Evolutionary conservation across 2,329 filamentous ascomycete genomes (phyloP), one percentile per base, ranked within the genome.

Genomic region (Cercospora sesami): DNA sequence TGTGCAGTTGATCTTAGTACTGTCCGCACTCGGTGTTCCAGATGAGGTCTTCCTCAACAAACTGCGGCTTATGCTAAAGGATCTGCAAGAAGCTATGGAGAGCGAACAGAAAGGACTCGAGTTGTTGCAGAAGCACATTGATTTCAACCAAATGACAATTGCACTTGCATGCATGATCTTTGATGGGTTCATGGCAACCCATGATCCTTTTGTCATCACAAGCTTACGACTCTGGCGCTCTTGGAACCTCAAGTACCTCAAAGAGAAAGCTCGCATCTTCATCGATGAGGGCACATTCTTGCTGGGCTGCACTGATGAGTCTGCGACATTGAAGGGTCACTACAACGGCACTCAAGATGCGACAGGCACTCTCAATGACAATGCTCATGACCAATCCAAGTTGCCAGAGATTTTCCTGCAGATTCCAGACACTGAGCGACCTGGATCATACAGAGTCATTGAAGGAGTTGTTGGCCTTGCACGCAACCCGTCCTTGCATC

Each of bases 381-480:
- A 83, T 8, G 79, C 83, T 1, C 36, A 67, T 18, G 58, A 69
- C 6, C 57, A 64, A 30, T 33, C 51, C 9, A 26, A 33, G 1
- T 81, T 96, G 1, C 93, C 95, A 0, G 89, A 99, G 75, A 93
- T 99, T 8, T 99, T 98, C 75, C 78, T 98, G 0, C 94, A 97
- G 76, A 83, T 97, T 0, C 89, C 89, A 0, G 71, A 87, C 8
- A 82, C 83, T 0, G 69, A 72, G 5, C 45, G 31, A 2, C 81
- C 85, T 8, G 83, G 82, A 1, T 81, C 84, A 23, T 90, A 90
- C 73, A 85, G 83, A 62, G 82, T 94, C 1, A 86, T 97, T 26
- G 84, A 89, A 69, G 94, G 93, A 0, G 76, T 92, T 3, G 98
- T 95, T 74, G 83, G 96, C 6, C 84, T 99, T 0, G 94, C 93